A percentile compares a stretch with the other conserved stretches of the same genome.
Conservation (phyloP, 2,329 filamentous ascomycete species). For the Leptographium procerum region DNA sequence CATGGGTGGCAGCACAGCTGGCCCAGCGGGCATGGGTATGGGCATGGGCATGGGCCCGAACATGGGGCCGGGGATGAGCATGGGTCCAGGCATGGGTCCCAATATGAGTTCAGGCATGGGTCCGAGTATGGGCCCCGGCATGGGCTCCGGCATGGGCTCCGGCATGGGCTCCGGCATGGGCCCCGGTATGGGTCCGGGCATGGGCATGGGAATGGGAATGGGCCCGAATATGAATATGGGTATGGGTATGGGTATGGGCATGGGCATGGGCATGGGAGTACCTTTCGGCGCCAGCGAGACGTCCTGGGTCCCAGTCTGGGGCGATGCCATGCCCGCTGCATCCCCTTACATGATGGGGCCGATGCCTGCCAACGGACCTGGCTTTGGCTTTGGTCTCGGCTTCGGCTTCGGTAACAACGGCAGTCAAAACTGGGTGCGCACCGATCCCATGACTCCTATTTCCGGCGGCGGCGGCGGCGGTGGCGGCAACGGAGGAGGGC, state of each 20-base stretch:
- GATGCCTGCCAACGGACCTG: neutral
- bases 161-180: neutral
- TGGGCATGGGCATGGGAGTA: neutral
- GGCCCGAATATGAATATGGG: neutral
- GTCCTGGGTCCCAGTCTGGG: neutral
- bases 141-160: neutral
- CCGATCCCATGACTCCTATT: neutral
- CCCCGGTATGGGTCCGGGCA: neutral
- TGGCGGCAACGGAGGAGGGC: neutral
- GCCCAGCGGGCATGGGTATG: neutral
- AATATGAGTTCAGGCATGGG: neutral
- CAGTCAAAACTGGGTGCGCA: neutral
- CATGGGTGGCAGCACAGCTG: neutral
- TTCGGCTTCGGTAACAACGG: neutral
- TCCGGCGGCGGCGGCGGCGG: neutral
- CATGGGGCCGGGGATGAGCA: neutral
- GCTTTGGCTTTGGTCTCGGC: neutral
- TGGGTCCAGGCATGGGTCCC: neutral
- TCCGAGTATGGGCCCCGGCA: neutral
- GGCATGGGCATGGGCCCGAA: neutral
- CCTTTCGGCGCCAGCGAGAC: neutral
- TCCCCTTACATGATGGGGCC: neutral
- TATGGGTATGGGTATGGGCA: neutral
- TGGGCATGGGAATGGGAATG: neutral
- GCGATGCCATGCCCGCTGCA: neutral